Evolutionary conservation across 805 yeast species (phyloP), one percentile per base, ranked within the genome.

Genomic region (Tetrapisispora pingtungensis): DNA sequence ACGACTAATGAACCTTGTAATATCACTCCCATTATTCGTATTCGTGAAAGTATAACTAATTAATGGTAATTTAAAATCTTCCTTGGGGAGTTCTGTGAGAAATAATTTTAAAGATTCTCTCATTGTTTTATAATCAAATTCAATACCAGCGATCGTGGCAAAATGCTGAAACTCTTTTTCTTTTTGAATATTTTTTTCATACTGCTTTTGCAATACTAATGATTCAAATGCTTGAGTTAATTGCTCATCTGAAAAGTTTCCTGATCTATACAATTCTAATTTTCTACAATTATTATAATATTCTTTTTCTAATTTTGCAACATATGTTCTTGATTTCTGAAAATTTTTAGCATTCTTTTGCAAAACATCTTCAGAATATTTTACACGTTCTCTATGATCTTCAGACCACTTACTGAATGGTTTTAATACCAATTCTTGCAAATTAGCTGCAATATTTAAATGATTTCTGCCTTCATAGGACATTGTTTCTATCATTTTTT

Each of bases 221-320:
- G 54, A 42, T 17, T 50, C 44, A 54, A 59, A 53, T 12, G 63
- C 61, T 8, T 46, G 37, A 3, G 30, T 33, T 15, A 58, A 45
- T 32, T 52, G 54, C 1, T 56, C 58, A n/a, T 53, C 55, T 27
- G 45, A 46, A 24, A 40, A 44, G 41, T 54, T 49, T 10, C 55
- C 47, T 41, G 54, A 51, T 40, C 53, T 63, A 45, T 77, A 72
- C 45, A 81, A 85, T 59, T 85, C 95, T 43, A 83, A 68, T 47
- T 77, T 66, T 42, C 94, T 68, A 61, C 93, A 84, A 57, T 81
- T 82, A 62, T 80, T 83, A 70, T 82, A 84, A 60, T 86, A 86
- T 45, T 73, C 74, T 61, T 75, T 79, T 59, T 79, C 86, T 36
- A 70, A 55, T 49, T 74, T 69, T 50, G 72, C 70, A 42, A 80